Evolutionary conservation across 345 rosid species (phyloP), one percentile per base, ranked within the genome.

Genomic region (Durio zibethinus): DNA sequence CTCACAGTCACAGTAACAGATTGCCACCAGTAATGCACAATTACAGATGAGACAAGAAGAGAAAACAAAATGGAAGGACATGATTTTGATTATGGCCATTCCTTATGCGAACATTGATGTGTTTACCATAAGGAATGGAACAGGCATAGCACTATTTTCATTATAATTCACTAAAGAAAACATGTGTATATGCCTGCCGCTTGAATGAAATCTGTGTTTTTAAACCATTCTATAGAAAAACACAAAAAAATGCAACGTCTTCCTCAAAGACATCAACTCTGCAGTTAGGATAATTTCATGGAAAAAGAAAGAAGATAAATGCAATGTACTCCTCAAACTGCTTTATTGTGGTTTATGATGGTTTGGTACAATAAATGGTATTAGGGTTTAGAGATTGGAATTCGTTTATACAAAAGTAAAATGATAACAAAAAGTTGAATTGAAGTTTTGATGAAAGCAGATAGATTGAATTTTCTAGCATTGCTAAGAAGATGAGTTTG

Each of bases 31-130:
- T 21, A 66, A 61, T 31, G 60, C 57, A 80, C 43, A 25, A 23
- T n/a, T 64, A 48, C 72, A 76, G 18, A 72, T 33, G 10, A 52
- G 18, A 20, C 45, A 72, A 31, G 61, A 31, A 71, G 75, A 71
- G 62, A 12, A 8, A 72, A 20, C 18, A 50, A 50, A 10, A 52
- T 10, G 9, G 23, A 70, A 70, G 59, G 42, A 48, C 40, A 6
- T 18, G 25, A 15, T 47, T 47, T 33, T 71, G 16, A n/a, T 33
- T 45, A 71, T 35, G 31, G 45, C 9, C 36, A 61, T 62, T 71
- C 21, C 59, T 50, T 23, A 50, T 50, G 60, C 75, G 33, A 35
- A 29, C 43, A 71, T 50, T 31, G 5, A 52, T 31, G 27, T 2
- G 42, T 48, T 48, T 20, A 50, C 45, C 20, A 50, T 50, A 52